Conservation (phyloP, 495 filamentous ascomycete species). For the Neurospora cerealis region DNA sequence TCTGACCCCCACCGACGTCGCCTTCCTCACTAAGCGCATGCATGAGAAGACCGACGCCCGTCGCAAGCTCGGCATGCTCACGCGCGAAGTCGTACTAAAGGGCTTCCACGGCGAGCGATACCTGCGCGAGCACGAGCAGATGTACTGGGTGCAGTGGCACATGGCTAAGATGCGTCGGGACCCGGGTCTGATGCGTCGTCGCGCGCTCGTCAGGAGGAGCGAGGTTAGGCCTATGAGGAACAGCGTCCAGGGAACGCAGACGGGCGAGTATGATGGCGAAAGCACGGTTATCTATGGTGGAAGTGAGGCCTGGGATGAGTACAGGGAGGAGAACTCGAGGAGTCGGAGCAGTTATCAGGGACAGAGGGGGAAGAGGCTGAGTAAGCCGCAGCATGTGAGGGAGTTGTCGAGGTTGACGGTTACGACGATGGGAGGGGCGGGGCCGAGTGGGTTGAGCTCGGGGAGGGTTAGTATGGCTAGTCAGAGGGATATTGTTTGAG, state of each 20-base stretch:
- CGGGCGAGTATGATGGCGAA: neutral
- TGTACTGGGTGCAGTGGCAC: conserved; percentile 47
- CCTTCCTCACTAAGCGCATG: conserved; percentile 47
- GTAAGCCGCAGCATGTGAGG: neutral
- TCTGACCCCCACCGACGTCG: conserved; percentile 43
- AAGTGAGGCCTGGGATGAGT: neutral
- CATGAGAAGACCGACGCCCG: conserved; percentile 50
- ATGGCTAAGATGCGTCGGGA: conserved; percentile 9
- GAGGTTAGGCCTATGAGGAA: neutral
- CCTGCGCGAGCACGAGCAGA: conserved; percentile 59
- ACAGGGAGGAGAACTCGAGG: neutral
- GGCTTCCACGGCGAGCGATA: conserved; percentile 54
- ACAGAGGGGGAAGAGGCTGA: neutral
- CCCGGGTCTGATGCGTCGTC: neutral
- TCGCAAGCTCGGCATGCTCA: conserved; percentile 50
- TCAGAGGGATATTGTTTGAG: neutral
- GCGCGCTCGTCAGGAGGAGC: neutral
- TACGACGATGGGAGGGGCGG: neutral
- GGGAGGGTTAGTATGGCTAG: neutral
- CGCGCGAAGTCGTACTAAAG: conserved; percentile 48
- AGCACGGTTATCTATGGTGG: neutral
- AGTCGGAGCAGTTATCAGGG: neutral
- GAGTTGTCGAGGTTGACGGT: neutral
- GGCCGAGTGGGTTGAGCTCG: neutral
- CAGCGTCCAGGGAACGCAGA: neutral